Evolutionary conservation across 2,329 filamentous ascomycete genomes (phyloP).

Genomic region (Nemania sp.): DNA sequence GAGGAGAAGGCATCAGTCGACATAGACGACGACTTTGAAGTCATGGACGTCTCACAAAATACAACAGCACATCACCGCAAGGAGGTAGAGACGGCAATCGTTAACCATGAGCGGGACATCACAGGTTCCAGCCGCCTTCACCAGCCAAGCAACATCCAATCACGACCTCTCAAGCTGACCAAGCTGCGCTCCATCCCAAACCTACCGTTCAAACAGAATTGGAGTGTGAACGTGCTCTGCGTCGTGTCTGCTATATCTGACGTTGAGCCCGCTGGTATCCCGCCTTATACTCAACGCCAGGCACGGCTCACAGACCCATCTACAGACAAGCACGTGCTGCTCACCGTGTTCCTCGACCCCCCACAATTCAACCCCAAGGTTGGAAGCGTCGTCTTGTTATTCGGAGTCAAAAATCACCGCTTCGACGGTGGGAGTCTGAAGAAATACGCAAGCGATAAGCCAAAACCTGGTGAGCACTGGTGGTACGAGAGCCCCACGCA

Average conservation of each 20-base stretch:
- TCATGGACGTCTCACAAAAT: constrained; percentile 48
- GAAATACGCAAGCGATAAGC: constrained; percentile 57
- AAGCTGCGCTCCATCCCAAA: constrained; percentile 62
- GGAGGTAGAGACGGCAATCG: constrained; percentile 28
- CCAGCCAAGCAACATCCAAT: constrained; percentile 57
- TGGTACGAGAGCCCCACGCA: constrained; percentile 63
- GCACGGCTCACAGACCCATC: constrained; percentile 65
- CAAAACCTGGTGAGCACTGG: constrained; percentile 54
- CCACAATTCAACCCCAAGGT: constrained; percentile 60
- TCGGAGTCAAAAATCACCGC: constrained; percentile 68
- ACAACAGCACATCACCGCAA: constrained; percentile 41
- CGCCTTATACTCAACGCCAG: constrained; percentile 63
- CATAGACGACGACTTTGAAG: constrained; percentile 57
- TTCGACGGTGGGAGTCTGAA: constrained; percentile 62
- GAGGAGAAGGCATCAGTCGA: constrained; percentile 39
- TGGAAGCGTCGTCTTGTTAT: constrained; percentile 63
- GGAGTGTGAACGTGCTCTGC: constrained; percentile 67
- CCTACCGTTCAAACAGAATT: constrained; percentile 69
- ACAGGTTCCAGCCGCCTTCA: constrained; percentile 44
- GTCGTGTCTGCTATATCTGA: constrained; percentile 62
- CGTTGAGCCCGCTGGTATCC: constrained; percentile 62
- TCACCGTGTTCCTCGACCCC: constrained; percentile 67
- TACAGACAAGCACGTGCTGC: constrained; percentile 63
- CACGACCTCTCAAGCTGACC: constrained; percentile 64
- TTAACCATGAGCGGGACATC: constrained; percentile 22